Base-by-base conservation (phyloP, 495 filamentous ascomycete genomes). In the Tuber aestivum region DNA sequence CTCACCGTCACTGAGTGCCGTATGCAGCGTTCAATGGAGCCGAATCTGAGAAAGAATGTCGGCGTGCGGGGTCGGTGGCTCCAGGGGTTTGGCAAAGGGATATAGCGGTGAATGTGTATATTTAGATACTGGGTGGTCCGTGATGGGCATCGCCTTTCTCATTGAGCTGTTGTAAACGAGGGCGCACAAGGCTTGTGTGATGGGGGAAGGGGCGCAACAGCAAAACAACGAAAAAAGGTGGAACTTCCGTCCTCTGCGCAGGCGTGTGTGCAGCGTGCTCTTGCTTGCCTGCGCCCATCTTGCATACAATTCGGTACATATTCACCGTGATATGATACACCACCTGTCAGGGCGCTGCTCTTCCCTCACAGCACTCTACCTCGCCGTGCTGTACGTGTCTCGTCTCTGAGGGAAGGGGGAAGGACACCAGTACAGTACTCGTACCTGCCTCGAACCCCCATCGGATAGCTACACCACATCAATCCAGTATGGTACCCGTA, bases 121-220 rank as follows among this genome's bases (percentile, higher is more conserved):
- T 65, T 65, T 65, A 65, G 56, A 65, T 65, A 27, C 35, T 4
- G 56, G 56, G 56, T 65, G 56, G 56, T 65, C 56, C 56, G 56
- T 65, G 56, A 65, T 65, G 56, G 20, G 56, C 56, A 65, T 65
- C 56, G 56, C 2, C 27, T 35, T 65, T 65, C 35, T 65, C 50
- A 32, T 65, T 35, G 56, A 65, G 27, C 14, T 35, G 56, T 65
- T 65, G 18, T 65, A 65, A 35, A 65, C 56, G 56, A 65, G 56
- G 56, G 56, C 7, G 27, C 27, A 65, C 56, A 65, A 65, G 27
- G 27, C 27, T 3, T 32, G 27, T 65, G 56, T 16, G 12, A 65
- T 27, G 56, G 56, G 56, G n/a, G 56, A 27, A 65, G 56, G 56
- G 56, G 27, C 14, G 56, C 27, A 27, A 61, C n/a, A 61, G n/a